Base-by-base conservation (phyloP, 73 alveolate genomes). In the Paramecium primaurelia region DNA sequence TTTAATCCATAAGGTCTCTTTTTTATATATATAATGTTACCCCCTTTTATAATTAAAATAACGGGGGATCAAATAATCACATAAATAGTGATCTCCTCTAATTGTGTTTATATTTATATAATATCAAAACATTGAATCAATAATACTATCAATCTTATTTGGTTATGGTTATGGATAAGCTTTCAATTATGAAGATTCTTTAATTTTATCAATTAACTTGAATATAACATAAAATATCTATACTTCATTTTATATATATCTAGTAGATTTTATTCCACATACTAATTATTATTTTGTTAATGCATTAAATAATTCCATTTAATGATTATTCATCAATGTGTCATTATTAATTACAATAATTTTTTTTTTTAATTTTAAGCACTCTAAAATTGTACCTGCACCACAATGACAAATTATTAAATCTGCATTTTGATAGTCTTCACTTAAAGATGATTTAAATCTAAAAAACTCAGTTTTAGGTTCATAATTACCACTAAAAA, bases 401-500 rank as follows among this genome's bases (percentile, higher is more conserved):
- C 91, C 77, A 80, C 91, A 40, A 80, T 80, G 91, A 45, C 77
- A 80, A 1, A 80, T 80, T 9, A 80, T 49, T 22, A 80, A 40
- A 45, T 42, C 71, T 20, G 75, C 77, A 4, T 44, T 32, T 25
- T 44, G 11, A 10, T 80, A 80, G 26, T 80, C 38, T 16, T 77
- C 90, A 38, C 26, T 80, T 32, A 80, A 28, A 12, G 77, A 45
- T 44, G 91, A 64, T 80, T 80, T 44, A 22, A 45, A 80, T 80
- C 49, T 80, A 49, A 80, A 80, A 75, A 36, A 38, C 34, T 75
- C 86, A 7, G 30, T 34, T 71, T 26, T 71, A 71, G 86, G 86
- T 71, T 30, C 86, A 77, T 77, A 77, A 28, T 36, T 36, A 38
- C 90, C 90, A 77, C 71, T 77, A 25, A 54, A 54, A 54, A 18